Evolutionary conservation across 352 stramenopile species (phyloP), one percentile per base, ranked within the genome.

Genomic region (Phytophthora citrophthora): DNA sequence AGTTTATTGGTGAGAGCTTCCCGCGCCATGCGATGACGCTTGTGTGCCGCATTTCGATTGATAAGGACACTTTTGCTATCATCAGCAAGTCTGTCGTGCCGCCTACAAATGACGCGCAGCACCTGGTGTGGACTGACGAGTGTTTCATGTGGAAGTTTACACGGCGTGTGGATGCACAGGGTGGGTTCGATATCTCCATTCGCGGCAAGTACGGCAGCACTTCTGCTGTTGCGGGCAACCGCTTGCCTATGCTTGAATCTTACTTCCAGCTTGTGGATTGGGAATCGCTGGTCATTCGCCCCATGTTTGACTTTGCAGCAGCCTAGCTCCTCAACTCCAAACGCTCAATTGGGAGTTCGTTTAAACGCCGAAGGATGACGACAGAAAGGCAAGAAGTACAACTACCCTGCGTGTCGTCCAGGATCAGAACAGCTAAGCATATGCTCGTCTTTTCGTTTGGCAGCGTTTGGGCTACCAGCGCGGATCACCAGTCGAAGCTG

Each of bases 121-220:
- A 94, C 63, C 64, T 94, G 44, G 86, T 94, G n/a, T 94, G 86
- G 86, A 94, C 86, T 7, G 86, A 94, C 59, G 86, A 94, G 77
- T 93, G 81, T 58, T 93, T 76, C 66, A 91, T 94, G 83, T 93
- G 83, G 81, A 89, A 90, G 48, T 94, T 93, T 69, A 73, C 72
- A 46, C 75, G 81, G 12, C 79, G 71, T 11, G 41, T 71, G 51
- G 81, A 89, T 57, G 64, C 69, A 16, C 71, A 81, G 31, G 74
- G 83, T 4, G 86, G 86, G 38, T 94, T 94, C 51, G 79, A 90
- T 34, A 69, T 93, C 16, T 90, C 83, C 39, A 86, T 93, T 40
- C 75, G 81, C 12, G 86, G 86, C 41, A 89, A 90, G 53, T 94
- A 94, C 70, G 86, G 86, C 56, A 91, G 82, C 62, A 94, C 86